Evolutionary conservation across 805 yeast species (phyloP).

Genomic region (Ogataea salicorniae): DNA sequence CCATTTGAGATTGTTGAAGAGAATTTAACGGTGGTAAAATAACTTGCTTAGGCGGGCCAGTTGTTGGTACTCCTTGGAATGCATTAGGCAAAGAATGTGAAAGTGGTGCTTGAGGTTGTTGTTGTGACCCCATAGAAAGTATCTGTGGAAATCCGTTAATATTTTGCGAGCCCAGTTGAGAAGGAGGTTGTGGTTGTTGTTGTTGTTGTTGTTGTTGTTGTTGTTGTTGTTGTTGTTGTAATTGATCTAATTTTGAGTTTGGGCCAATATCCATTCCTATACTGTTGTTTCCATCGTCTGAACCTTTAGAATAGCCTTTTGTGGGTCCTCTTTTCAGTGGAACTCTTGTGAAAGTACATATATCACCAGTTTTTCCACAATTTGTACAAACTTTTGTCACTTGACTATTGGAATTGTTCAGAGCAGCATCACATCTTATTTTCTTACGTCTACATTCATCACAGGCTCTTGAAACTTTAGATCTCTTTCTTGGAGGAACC

Average conservation of each 20-base stretch:
- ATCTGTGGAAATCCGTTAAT: conserved; percentile 7
- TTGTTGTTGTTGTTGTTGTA: conserved; percentile 1
- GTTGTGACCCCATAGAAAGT: conserved; percentile 5
- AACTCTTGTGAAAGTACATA: conserved; percentile 62
- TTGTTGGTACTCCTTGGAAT: conserved; percentile 1
- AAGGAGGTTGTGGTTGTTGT: not conserved
- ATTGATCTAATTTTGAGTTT: not conserved
- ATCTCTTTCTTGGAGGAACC: conserved; percentile 45
- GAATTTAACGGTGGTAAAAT: conserved; percentile 24
- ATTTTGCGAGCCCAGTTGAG: conserved; percentile 5
- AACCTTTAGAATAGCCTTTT: conserved; percentile 48
- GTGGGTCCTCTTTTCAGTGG: conserved; percentile 79
- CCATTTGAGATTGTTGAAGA: conserved; percentile 1
- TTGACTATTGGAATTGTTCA: conserved; percentile 37
- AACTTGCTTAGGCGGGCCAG: conserved; percentile 12
- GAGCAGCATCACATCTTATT: conserved; percentile 62
- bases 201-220: not conserved
- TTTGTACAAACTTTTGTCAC: conserved; percentile 55
- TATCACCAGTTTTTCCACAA: conserved; percentile 55
- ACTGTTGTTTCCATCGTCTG: conserved; percentile 28
- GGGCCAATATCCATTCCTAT: not conserved
- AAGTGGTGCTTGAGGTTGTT: conserved; percentile 8
- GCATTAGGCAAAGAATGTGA: conserved; percentile 2
- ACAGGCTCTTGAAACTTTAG: conserved; percentile 77
- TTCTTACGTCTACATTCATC: conserved; percentile 76